Evolutionary conservation across 805 yeast species (phyloP).

Genomic region (Candida coleopterorum): DNA sequence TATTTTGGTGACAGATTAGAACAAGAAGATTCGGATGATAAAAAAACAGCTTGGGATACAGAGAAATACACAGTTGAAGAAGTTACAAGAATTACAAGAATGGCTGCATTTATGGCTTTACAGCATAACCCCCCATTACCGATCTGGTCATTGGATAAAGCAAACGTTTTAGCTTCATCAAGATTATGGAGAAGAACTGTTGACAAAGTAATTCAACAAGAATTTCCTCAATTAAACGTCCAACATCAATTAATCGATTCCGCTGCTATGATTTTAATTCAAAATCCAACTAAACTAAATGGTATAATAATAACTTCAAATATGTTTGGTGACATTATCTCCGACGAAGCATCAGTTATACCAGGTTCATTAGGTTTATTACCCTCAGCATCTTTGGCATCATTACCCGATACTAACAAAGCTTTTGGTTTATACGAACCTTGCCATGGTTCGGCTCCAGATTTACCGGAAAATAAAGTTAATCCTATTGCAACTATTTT

Average conservation of each 20-base stretch:
- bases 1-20: conserved; percentile 95
- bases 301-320: conserved; percentile 91
- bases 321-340: conserved; percentile 97
- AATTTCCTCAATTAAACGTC: conserved; percentile 82
- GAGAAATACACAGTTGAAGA: conserved; percentile 89
- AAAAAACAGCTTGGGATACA: conserved; percentile 85
- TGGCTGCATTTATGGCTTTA: conserved; percentile 96
- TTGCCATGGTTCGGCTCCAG: conserved; percentile 98
- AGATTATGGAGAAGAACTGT: conserved; percentile 96
- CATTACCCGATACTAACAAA: conserved; percentile 90
- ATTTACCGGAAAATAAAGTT: conserved; percentile 78
- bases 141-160: conserved; percentile 94
- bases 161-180: conserved; percentile 93
- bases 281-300: conserved; percentile 84
- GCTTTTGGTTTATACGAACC: conserved; percentile 98
- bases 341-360: conserved; percentile 96
- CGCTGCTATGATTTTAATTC: conserved; percentile 96
- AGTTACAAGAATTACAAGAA: conserved; percentile 91
- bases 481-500: conserved; percentile 94
- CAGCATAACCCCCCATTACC: conserved; percentile 94
- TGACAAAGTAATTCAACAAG: conserved; percentile 73
- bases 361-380: conserved; percentile 96
- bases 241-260: conserved; percentile 97
- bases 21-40: conserved; percentile 64
- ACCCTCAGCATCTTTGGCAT: conserved; percentile 94